Base-by-base conservation (phyloP, 352 stramenopile species). In the Pythium apleroticum region DNA sequence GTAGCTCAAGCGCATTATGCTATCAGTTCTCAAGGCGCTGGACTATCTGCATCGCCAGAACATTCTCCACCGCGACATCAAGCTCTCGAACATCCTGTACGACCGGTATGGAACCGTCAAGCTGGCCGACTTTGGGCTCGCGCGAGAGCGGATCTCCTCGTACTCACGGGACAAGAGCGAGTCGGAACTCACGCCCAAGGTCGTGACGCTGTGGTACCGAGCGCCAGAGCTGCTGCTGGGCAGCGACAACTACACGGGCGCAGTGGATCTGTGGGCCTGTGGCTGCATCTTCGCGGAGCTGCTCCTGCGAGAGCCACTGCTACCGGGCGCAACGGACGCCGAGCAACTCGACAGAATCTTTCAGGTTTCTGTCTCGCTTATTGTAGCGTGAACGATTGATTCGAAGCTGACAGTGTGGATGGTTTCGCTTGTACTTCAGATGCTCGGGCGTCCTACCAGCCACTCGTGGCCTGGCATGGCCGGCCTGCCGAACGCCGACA, bases 141-240 rank as follows among this genome's bases (percentile, higher is more conserved):
- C 78, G 9, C 71, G 83, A 1, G 80, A 86, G 45, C 62, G 59
- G 11, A 74, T 69, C 46, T 45, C n/a, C 82, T 12, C 97, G 83
- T 68, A 83, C 98, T n/a, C 15, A 19, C 86, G 85, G 35, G 91
- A 90, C 31, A 93, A 98, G 72, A 77, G 57, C 27, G 63, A 69
- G 20, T 63, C 71, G 1, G 20, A 37, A 20, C 56, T 86, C 24
- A 84, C 75, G 19, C 93, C 84, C 74, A 94, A 91, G 50, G 95
- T 98, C 12, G 93, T 98, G 31, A 99, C 96, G 11, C 72, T 98
- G 9, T 98, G 92, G 94, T 98, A 98, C 68, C 84, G 94, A 8
- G 89, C 93, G 19, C 92, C 93, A 0, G 95, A 98, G 77, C 81
- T 98, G 15, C 73, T 98, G 15, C 74, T 98, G 9, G 94, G 94